Base-by-base conservation (phyloP, 148 eudicot species). In the Cornus suecica region DNA sequence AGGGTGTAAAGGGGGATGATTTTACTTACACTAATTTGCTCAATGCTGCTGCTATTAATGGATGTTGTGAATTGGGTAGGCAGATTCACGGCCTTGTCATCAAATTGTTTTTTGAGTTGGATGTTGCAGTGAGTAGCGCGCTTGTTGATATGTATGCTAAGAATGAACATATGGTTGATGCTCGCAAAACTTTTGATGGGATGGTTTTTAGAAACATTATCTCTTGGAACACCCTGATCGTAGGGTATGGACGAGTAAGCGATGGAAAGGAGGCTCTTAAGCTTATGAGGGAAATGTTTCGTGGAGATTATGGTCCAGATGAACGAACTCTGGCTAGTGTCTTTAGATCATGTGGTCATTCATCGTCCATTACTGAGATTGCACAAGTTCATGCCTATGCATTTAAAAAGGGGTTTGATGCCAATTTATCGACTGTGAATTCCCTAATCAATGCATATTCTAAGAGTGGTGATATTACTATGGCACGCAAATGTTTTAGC, bases 141-240 rank as follows among this genome's bases (percentile, higher is more conserved):
- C 82, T 87, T 66, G 72, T 90, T 72, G 87, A 86, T 62, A 77
- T 87, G 86, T 88, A 88, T 67, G 82, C 86, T 2, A 90, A 88
- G 74, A 86, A 83, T 81, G 83, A 71, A 52, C 52, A 80, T 29
- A 52, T 87, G 54, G 13, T 8, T 54, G 84, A 84, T 80, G 92
- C 90, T 60, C 85, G 85, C 23, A 83, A 77, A 41, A 80, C 79
- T 69, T 93, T 93, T 74, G 89, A 86, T 72, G 78, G 65, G 41
- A 87, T 90, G 85, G 37, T 58, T 42, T 72, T 66, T 45, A 88
- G 80, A 66, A 91, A 89, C 79, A 78, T 83, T 24, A 78, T 88
- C 34, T 84, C 90, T 4, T 90, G 97, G 97, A 93, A 87, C 79
- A 84, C 93, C 41, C 77, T 93, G 83, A 86, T 93, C 71, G 92